Evolutionary conservation across 306 rosid genomes (phyloP).

Genomic region (Dryas alaskensis): DNA sequence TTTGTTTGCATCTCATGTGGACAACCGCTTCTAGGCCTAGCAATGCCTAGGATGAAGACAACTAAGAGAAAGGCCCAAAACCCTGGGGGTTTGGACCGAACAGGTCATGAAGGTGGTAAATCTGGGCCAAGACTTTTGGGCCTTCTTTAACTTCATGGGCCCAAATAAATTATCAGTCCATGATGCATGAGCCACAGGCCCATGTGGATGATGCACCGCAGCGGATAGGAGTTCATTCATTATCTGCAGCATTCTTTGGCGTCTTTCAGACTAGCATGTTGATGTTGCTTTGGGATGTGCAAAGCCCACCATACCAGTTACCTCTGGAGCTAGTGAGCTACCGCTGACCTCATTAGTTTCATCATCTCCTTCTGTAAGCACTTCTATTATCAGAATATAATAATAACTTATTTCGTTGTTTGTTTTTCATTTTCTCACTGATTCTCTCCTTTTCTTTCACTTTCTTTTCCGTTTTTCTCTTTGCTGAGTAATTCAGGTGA

Average conservation of each 20-base stretch:
- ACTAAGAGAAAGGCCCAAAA: background rate
- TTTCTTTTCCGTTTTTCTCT: background rate
- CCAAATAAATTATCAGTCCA: background rate
- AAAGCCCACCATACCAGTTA: slow-evolving; percentile 9
- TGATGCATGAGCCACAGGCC: background rate
- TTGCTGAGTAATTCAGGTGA: slow-evolving; percentile 22
- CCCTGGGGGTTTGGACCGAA: background rate
- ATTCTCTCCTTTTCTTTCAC: background rate
- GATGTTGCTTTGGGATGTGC: slow-evolving; percentile 29
- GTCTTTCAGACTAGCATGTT: background rate
- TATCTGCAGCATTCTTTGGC: background rate
- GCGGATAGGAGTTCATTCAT: background rate
- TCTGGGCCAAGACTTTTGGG: background rate
- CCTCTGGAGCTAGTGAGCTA: background rate
- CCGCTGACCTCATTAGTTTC: background rate
- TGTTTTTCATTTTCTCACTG: background rate
- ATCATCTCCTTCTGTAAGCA: slow-evolving; percentile 9
- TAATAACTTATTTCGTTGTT: background rate
- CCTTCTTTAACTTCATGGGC: background rate
- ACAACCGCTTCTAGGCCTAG: too few relatives aligned
- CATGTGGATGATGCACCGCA: background rate
- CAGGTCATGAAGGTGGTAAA: too few relatives aligned
- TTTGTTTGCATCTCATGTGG: too few relatives aligned
- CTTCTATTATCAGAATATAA: background rate
- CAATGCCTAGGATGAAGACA: too few relatives aligned